Evolutionary conservation across 192 early-diverging fungal genomes (phyloP), one percentile per base, ranked within the genome.

Genomic region (Podila minutissima): DNA sequence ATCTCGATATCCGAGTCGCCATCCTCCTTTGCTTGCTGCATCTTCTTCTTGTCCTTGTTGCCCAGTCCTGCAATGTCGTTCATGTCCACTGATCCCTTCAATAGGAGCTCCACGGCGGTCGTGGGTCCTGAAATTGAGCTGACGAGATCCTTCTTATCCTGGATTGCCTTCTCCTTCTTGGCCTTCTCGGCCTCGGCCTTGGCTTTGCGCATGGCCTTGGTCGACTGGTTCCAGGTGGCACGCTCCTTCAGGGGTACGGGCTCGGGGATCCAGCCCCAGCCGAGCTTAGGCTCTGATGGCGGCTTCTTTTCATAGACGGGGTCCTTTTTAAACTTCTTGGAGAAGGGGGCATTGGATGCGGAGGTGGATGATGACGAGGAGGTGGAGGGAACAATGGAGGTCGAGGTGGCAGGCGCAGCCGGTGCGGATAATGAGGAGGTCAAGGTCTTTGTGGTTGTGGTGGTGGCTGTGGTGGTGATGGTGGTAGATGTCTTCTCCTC

Each of bases 211-310:
- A 81, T 7, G 4, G 49, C 70, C 57, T 81, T 81, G 19, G 77
- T 81, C 0, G 77, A 69, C 48, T 67, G 59, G 62, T 81, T 81
- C 77, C 77, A 81, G 55, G 71, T 73, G 12, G 70, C 71, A 32
- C 77, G 77, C 24, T 73, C 77, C 67, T 81, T 81, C 24, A 81
- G 62, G 31, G 65, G 75, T 6, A 79, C 70, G 13, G 69, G 75
- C 38, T 79, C 75, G 22, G 75, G 70, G 61, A 72, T 68, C 69
- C 64, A 68, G 31, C 75, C 65, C 70, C 65, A 79, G 10, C 65
- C 65, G 26, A 72, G 65, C 10, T 71, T 67, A 7, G 68, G 69
- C 22, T 71, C 68, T 41, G 75, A 71, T 11, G 75, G 69, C 29
- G 75, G 33, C 32, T 50, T 58, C 59, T 71, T 78, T 33, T 78